Evolutionary conservation across 2,329 filamentous ascomycete genomes (phyloP).

Genomic region (Penicillium expansum): DNA sequence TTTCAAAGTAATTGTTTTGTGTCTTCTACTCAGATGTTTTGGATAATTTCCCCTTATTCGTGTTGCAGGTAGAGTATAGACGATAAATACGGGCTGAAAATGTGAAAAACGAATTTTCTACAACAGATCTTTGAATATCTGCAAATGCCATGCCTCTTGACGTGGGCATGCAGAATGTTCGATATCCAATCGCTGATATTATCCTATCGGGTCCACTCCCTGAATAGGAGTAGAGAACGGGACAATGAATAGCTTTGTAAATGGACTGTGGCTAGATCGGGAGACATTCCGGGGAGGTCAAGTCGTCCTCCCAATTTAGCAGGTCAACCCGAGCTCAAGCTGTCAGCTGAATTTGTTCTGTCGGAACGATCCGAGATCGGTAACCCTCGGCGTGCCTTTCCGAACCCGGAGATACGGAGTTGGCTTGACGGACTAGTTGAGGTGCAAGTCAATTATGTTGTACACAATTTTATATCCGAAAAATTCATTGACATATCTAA

Average conservation of each 20-base stretch:
- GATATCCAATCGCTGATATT: background rate
- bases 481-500: background rate
- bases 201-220: background rate
- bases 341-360: background rate
- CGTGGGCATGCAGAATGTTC: background rate
- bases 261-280: constrained; percentile 7
- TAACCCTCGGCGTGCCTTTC: background rate
- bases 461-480: background rate
- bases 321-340: constrained; percentile 7
- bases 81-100: too few relatives aligned
- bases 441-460: background rate
- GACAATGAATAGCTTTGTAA: constrained; percentile 12
- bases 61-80: too few relatives aligned
- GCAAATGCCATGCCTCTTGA: background rate
- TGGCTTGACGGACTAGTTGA: background rate
- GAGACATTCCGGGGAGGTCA: background rate
- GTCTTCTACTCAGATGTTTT: too few relatives aligned
- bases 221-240: background rate
- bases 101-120: too few relatives aligned
- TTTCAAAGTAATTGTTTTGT: too few relatives aligned
- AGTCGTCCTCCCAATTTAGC: constrained; percentile 6
- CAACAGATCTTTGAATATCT: too few relatives aligned
- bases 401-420: background rate
- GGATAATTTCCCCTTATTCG: too few relatives aligned
- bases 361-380: background rate